Evolutionary conservation across 352 stramenopile species (phyloP), one percentile per base, ranked within the genome.

Genomic region (Globisporangium radiosum): DNA sequence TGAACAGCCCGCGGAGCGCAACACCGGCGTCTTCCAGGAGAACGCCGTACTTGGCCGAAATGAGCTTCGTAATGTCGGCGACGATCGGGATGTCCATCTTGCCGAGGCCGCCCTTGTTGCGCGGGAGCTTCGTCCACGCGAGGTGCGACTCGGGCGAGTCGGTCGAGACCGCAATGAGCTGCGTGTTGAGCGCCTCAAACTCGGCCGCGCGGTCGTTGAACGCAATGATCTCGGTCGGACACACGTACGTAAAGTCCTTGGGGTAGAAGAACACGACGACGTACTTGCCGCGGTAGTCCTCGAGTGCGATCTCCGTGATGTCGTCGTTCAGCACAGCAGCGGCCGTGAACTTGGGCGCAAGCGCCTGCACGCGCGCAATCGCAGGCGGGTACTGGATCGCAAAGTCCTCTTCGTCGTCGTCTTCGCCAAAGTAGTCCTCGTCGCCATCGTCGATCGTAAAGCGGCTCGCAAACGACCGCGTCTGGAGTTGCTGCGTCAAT

Each of bases 1-100:
- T 94, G 72, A 97, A 98, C 33, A 97, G 78, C 1, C 89, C 93
- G 47, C 90, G 87, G 25, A 97, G 76, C 25, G 92, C 88, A 42
- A 97, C 70, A 43, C 92, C 90, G 2, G 74, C 75, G 56, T 92
- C 72, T 58, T 94, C 81, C 14, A 97, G 67, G 13, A 97, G 76
- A 55, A 97, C 90, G 40, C 89, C 91, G 63, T 97, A 97, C 70
- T 96, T 90, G 54, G 76, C 75, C 50, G 86, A 78, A 69, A 97
- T 96, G 58, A 88, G 60, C 77, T 98, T 98, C 54, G 87, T 97
- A 38, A 96, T 85, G 68, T 98, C 93, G 9, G 89, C 78, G n/a
- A 98, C 75, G 11, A 98, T 87, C 11, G 93, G 92, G 65, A 97
- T 97, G 63, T 90, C 71, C 89, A 98, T 97, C 64, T 91, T 78